Conservation (phyloP, 2,329 filamentous ascomycete genomes). For the Alternaria viburni region DNA sequence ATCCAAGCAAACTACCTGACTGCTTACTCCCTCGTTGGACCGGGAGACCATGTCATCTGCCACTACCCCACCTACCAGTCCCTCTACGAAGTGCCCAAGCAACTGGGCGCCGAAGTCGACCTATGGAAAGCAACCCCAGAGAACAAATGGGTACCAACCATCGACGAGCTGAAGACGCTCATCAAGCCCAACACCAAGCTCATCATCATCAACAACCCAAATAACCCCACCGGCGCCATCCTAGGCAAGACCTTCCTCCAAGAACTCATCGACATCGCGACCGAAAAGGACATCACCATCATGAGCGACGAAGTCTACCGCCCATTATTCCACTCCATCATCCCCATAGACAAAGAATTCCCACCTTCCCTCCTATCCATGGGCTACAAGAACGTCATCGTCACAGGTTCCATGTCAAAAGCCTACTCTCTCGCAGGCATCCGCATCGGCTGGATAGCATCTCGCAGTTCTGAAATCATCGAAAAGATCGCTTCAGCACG, state of each 20-base stretch:
- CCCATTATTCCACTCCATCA: slow-evolving; percentile 77
- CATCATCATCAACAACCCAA: slow-evolving; percentile 75
- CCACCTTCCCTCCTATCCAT: slow-evolving; percentile 74
- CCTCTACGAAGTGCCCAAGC: slow-evolving; percentile 75
- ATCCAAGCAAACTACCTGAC: slow-evolving; percentile 86
- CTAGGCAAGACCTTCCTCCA: slow-evolving; percentile 68
- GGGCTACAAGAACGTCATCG: slow-evolving; percentile 72
- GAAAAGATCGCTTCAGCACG: slow-evolving; percentile 68
- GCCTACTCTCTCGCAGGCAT: slow-evolving; percentile 84
- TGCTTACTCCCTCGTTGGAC: slow-evolving; percentile 73
- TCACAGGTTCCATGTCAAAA: slow-evolving; percentile 84
- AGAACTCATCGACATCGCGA: slow-evolving; percentile 68
- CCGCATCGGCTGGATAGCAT: slow-evolving; percentile 82
- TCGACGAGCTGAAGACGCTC: slow-evolving; percentile 69
- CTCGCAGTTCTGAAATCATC: slow-evolving; percentile 67
- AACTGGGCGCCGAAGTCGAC: slow-evolving; percentile 76
- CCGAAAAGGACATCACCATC: slow-evolving; percentile 67
- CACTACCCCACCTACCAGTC: slow-evolving; percentile 86
- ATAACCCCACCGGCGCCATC: slow-evolving; percentile 80
- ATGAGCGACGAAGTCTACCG: slow-evolving; percentile 84
- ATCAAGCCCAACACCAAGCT: slow-evolving; percentile 75
- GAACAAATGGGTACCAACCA: slow-evolving; percentile 70
- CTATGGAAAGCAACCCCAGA: slow-evolving; percentile 74
- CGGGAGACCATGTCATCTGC: slow-evolving; percentile 83
- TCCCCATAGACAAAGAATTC: slow-evolving; percentile 59